Percentiles rank a stretch among this genome's conserved stretches.
These are phyloP conservation scores for Malbranchea zuffiana DNA, from an alignment of 2,329 filamentous ascomycete genomes.

Conservation along the genomic window DNA sequence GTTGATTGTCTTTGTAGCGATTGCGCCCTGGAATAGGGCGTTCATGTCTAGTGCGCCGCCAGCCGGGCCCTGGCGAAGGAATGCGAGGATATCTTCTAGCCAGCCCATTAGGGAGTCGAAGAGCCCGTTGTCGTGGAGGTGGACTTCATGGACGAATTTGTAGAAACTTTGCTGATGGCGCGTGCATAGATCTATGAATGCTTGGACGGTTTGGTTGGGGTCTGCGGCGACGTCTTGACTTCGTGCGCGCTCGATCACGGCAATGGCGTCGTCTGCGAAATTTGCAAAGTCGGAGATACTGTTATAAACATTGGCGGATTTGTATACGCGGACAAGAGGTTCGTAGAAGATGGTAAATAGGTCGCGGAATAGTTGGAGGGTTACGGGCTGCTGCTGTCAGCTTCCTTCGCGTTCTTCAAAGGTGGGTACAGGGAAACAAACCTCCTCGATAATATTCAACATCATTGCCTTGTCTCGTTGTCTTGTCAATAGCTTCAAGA, in stretches of 20 bases:
- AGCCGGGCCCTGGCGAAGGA: slow-evolving; percentile 73
- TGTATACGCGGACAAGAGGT: slow-evolving; percentile 91
- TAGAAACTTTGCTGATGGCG: slow-evolving; percentile 96
- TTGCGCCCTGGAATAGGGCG: slow-evolving; percentile 72
- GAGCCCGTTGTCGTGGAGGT: slow-evolving; percentile 89
- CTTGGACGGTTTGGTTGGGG: slow-evolving; percentile 94
- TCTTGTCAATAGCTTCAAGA: slow-evolving; percentile 81
- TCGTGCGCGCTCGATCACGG: slow-evolving; percentile 59
- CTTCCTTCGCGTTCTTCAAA: slow-evolving; percentile 5
- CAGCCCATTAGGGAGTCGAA: slow-evolving; percentile 95
- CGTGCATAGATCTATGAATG: slow-evolving; percentile 92
- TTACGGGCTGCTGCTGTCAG: slow-evolving; percentile 53
- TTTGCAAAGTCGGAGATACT: slow-evolving; percentile 91
- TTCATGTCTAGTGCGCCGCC: slow-evolving; percentile 91
- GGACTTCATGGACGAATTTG: slow-evolving; percentile 97
- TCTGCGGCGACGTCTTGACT: slow-evolving; percentile 79
- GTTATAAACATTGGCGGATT: slow-evolving; percentile 95
- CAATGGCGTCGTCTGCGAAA: slow-evolving; percentile 88
- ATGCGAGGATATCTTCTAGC: slow-evolving; percentile 91
- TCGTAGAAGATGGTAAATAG: slow-evolving; percentile 99
- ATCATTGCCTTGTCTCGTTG: slow-evolving; percentile 97
- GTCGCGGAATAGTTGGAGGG: slow-evolving; percentile 87
- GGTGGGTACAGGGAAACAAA: slow-evolving; percentile 13
- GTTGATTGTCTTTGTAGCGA: slow-evolving; percentile 57
- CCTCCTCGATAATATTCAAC: slow-evolving; percentile 84